These are phyloP conservation scores for Pythium grandisporangium DNA, from an alignment of 352 stramenopile species.

Conservation along the genomic window DNA sequence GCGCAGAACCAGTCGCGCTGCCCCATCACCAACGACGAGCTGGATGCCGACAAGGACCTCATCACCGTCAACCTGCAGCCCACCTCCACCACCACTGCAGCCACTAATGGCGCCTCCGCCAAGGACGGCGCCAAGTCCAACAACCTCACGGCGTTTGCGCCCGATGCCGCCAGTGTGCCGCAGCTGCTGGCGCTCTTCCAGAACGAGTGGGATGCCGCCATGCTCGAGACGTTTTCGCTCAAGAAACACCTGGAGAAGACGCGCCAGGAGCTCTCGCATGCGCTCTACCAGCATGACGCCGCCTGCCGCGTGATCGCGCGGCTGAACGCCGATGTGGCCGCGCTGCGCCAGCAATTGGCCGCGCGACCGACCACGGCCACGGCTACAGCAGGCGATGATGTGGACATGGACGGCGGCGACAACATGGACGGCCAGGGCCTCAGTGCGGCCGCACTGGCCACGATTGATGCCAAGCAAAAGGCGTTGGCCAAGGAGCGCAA, in stretches of 20 bases:
- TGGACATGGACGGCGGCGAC: conserved; percentile 30
- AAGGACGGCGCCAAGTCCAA: too few relatives aligned
- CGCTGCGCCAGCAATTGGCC: conserved; percentile 28
- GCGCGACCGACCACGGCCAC: conserved; percentile 8
- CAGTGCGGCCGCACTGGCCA: conserved; percentile 28
- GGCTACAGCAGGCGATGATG: conserved; percentile 22
- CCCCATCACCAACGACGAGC: conserved; percentile 54
- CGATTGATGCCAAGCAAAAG: conserved; percentile 63
- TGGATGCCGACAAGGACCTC: conserved; percentile 56
- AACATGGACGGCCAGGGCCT: conserved; percentile 13
- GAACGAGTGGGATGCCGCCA: conserved; percentile 90
- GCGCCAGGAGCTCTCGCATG: conserved; percentile 90
- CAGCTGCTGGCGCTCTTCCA: conserved; percentile 76
- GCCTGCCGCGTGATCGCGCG: conserved; percentile 93
- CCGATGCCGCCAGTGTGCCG: conserved; percentile 45
- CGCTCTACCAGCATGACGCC: conserved; percentile 96
- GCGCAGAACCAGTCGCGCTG: conserved; percentile 61
- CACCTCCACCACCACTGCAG: neutral
- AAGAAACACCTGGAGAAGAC: conserved; percentile 92
- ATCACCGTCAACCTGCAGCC: conserved; percentile 40
- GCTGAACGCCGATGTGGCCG: conserved; percentile 71
- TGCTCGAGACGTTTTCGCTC: conserved; percentile 93
- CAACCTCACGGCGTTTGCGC: conserved; percentile 15
- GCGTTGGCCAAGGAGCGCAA: conserved; percentile 59
- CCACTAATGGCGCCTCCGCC: neutral